Evolutionary conservation across 768 basidiomycete genomes (phyloP), one percentile per base, ranked within the genome.

Genomic region (Phaffia australis): DNA sequence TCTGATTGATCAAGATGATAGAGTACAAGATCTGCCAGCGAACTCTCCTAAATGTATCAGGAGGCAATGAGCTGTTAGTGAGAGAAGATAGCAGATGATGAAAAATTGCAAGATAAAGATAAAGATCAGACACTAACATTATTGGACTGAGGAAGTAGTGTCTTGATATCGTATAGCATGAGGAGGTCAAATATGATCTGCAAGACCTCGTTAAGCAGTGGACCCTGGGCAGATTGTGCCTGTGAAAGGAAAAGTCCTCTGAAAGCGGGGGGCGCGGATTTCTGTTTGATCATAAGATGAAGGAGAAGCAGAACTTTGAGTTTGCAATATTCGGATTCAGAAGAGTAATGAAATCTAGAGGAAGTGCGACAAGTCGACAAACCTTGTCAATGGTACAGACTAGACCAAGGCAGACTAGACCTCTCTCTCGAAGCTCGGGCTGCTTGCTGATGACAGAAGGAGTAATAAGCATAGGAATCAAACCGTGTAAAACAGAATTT

Each of bases 381-480:
- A 76, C 76, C 63, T 72, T 68, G 59, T 77, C 89, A 67, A 95
- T 89, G 65, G 92, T 82, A 72, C 86, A 90, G 74, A 88, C 90
- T 18, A 93, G 78, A 1, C 89, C 90, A 0, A 95, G 79, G 67
- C 84, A 83, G 64, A 88, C 79, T 15, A 92, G 79, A 0, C 89
- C 89, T 74, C 87, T 85, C 75, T 90, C 87, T 50, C 88, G 81
- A 71, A 93, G 80, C 0, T 81, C 80, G 6, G 88, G 80, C 18
- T 75, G 73, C 77, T 93, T 93, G 61, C 89, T 83, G 73, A 86
- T 85, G 54, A 97, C 88, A 5, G 89, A 84, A 2, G 94, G 94
- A 42, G 95, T 83, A 72, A 97, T 89, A 21, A 99, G 79, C 71
- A 97, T 90, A 14, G 88, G 79, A 75, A 84, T 73, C 25, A 81